Evolutionary conservation across 495 filamentous ascomycete genomes (phyloP), one percentile per base, ranked within the genome.

Genomic region (Aspergillus heteromorphus): DNA sequence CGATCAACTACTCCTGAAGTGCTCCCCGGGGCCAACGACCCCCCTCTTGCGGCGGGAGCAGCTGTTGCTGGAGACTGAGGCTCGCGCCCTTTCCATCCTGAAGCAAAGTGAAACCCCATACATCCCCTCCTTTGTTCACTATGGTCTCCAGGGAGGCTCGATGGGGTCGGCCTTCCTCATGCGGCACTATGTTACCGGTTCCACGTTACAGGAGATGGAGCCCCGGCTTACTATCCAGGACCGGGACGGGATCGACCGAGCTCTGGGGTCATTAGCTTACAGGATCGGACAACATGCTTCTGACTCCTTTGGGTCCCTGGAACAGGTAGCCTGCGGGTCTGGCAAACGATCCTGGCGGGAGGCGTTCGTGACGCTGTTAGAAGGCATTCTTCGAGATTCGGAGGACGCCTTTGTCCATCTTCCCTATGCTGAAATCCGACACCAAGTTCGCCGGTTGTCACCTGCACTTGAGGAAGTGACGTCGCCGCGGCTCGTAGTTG

Each of bases 351-450:
- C 77, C 9, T 91, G 87, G 87, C 66, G 75, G 41, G 78, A 83
- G 36, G 79, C 79, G 1, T 88, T 89, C 56, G 65, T 75, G 20
- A 57, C 65, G 2, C 70, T 91, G 38, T 72, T 88, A 11, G 87
- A 89, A 57, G 68, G 76, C 4, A 67, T 82, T 13, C 70, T 90
- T 21, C 81, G 83, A 17, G 87, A 90, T 60, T 83, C 78, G 13
- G 87, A 91, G 59, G 87, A 89, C 51, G 82, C 83, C 68, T 74
- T 84, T 29, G 77, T 91, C 48, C 73, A 79, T 47, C 64, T 90
- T 13, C 85, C 86, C 1, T 90, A 89, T 61, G 74, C 76, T 14
- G 68, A 77, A 50, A 79, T 91, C 43, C 77, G 86, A 31, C 70
- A 77, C 21, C 73, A 82, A 34, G 59, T 82, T 8, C 59, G 54